These are phyloP conservation scores for Penicillium samsonianum DNA, from an alignment of 495 filamentous ascomycete genomes.

Conservation along the genomic window DNA sequence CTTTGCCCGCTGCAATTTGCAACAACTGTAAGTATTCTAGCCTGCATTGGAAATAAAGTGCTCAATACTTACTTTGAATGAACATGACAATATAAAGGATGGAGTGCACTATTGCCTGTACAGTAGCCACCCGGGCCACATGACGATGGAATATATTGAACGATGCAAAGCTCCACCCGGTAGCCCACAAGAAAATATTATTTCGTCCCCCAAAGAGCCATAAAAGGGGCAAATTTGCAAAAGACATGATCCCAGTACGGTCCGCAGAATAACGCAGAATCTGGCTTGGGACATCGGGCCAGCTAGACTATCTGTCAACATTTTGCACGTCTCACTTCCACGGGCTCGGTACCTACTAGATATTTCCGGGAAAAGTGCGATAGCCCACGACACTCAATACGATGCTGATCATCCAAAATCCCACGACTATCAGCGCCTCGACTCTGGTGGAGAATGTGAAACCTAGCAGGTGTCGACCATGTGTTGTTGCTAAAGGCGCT, in stretches of 20 bases:
- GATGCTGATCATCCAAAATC: constrained; percentile 46
- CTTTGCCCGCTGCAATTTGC: constrained; percentile 27
- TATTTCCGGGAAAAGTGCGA: constrained; percentile 35
- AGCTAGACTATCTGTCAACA: constrained; percentile 30
- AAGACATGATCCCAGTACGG: constrained; percentile 52
- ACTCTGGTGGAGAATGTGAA: constrained; percentile 45
- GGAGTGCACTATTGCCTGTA: constrained; percentile 52
- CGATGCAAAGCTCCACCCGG: constrained; percentile 55
- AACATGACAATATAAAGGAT: constrained; percentile 36
- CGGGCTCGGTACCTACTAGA: constrained; percentile 36
- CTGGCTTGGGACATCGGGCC: constrained; percentile 35
- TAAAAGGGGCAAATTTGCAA: constrained; percentile 53
- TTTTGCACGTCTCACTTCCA: not conserved
- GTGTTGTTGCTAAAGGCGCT: constrained; percentile 28
- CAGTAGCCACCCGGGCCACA: constrained; percentile 54
- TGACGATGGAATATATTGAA: constrained; percentile 60
- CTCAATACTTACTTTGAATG: constrained; percentile 28
- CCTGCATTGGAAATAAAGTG: not conserved
- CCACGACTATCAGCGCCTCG: constrained; percentile 38
- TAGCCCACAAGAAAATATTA: constrained; percentile 57
- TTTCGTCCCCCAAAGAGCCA: constrained; percentile 57
- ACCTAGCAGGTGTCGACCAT: constrained; percentile 32
- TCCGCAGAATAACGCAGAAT: constrained; percentile 50
- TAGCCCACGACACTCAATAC: constrained; percentile 41
- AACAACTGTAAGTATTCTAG: not conserved